Conservation (phyloP, 305 asterid species). For the Solanum hybrid region DNA sequence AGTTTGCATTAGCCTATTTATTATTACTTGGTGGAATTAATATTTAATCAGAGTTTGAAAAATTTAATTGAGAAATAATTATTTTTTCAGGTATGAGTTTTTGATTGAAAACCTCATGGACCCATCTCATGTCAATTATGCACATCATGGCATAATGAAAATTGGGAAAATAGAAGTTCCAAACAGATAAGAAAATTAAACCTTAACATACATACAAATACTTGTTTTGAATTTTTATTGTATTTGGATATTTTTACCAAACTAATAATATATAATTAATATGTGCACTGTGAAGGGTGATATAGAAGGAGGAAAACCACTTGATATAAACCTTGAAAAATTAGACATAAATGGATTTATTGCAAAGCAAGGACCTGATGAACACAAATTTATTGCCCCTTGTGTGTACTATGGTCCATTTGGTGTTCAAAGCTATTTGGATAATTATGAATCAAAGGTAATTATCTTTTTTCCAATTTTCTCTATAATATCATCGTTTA, state of each 20-base stretch:
- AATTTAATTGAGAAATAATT: neutral
- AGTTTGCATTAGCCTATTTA: too few species aligned
- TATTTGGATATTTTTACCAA: neutral
- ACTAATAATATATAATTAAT: slow-evolving; percentile 26
- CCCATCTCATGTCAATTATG: slow-evolving; percentile 83
- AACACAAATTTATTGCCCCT: slow-evolving; percentile 50
- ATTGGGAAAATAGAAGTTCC: slow-evolving; percentile 24
- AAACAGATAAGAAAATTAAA: slow-evolving; percentile 54
- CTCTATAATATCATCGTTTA: too few species aligned
- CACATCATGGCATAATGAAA: slow-evolving; percentile 73
- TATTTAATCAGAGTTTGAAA: too few species aligned
- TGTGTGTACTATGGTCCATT: slow-evolving; percentile 50
- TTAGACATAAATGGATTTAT: slow-evolving; percentile 46
- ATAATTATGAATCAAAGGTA: neutral
- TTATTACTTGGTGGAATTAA: too few species aligned
- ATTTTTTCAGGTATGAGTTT: slow-evolving; percentile 61
- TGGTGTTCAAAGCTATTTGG: neutral
- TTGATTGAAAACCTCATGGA: slow-evolving; percentile 91
- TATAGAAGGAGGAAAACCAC: slow-evolving; percentile 84
- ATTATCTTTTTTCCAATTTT: neutral
- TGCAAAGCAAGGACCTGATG: slow-evolving; percentile 30
- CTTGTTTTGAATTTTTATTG: too few species aligned
- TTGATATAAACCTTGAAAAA: slow-evolving; percentile 32
- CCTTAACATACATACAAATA: neutral
- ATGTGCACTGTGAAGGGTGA: slow-evolving; percentile 81